Percentiles rank a stretch among this genome's conserved stretches.
phyloP scores from a whole-genome alignment of 2,329 filamentous ascomycete genomes.

The Colletotrichum sp. region DNA sequence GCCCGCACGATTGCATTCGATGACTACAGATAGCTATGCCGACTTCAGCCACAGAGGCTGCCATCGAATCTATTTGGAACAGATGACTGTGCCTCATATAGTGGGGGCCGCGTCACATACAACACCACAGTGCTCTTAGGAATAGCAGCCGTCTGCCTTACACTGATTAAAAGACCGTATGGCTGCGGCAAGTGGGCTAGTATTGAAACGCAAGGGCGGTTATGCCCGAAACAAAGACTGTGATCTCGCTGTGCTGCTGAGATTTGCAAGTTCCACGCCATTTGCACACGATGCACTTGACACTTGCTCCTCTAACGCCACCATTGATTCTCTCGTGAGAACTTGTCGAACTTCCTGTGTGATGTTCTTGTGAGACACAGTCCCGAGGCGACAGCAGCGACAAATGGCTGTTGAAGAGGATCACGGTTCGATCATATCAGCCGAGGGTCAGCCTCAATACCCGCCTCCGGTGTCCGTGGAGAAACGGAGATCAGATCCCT shows the following conservation, averaged over 20 bases:
- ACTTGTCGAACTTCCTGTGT: too few relatives aligned
- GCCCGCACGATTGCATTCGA: background rate
- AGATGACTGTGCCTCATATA: background rate
- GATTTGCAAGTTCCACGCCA: background rate
- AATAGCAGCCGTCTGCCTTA: background rate
- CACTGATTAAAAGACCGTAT: background rate
- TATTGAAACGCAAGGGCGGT: background rate
- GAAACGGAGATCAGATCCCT: background rate
- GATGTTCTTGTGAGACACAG: background rate
- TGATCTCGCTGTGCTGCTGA: too few relatives aligned
- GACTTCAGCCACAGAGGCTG: background rate
- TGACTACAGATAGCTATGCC: background rate
- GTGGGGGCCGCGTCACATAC: background rate
- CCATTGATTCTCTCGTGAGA: background rate
- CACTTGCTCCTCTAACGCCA: background rate
- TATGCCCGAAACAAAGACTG: background rate
- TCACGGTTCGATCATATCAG: background rate
- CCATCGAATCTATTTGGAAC: conserved; percentile 4
- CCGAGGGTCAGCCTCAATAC: background rate
- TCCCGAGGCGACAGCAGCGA: background rate
- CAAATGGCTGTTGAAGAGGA: background rate
- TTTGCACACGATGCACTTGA: background rate
- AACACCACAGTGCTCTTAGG: background rate
- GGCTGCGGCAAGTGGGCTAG: background rate
- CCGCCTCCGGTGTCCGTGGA: background rate